Evolutionary conservation across 768 basidiomycete species (phyloP).

Genomic region (Clitopilus hobsonii): DNA sequence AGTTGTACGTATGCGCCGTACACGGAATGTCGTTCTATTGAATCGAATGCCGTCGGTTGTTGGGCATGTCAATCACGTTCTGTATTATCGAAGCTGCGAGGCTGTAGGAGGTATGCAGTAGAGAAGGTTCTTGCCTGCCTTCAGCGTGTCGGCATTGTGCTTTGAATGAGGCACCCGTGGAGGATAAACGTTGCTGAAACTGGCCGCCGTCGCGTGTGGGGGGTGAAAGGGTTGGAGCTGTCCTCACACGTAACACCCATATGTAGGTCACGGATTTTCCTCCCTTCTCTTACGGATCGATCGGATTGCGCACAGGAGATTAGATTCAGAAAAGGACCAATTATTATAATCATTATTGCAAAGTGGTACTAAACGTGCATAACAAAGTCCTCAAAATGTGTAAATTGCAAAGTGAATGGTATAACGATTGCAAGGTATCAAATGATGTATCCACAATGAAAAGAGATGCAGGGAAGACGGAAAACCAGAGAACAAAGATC

Average conservation of each 20-base stretch:
- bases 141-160: no score
- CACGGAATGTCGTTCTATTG: no score
- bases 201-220: background rate
- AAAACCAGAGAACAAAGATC: background rate
- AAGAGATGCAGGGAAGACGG: background rate
- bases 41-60: no score
- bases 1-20: no score
- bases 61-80: no score
- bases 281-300: background rate
- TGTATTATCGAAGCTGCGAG: background rate
- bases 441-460: background rate
- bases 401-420: background rate
- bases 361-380: background rate
- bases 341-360: background rate
- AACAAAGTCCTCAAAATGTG: background rate
- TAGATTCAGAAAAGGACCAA: no score
- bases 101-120: background rate
- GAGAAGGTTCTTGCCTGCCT: no score
- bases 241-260: background rate
- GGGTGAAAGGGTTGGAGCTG: background rate
- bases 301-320: no score
- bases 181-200: background rate
- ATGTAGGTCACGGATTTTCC: background rate
- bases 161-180: background rate
- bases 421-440: conserved; percentile 1